Evolutionary conservation across 768 basidiomycete species (phyloP).

Genomic region (Termitomyces sp.): DNA sequence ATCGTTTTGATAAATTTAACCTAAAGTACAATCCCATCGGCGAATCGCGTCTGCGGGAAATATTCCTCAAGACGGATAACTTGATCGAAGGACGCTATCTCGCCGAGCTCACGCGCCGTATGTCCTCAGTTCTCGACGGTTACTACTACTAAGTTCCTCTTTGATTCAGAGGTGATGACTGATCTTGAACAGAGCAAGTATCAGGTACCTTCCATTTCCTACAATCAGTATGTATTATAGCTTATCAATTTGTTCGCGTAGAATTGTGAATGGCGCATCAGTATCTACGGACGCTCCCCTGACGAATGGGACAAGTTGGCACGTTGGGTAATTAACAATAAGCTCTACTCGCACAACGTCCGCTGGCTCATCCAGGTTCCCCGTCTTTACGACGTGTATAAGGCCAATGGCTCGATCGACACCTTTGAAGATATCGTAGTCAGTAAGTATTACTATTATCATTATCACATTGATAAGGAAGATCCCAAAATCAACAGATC

Average conservation of each 20-base stretch:
- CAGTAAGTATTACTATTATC: conserved; percentile 44
- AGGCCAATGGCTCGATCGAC: conserved; percentile 74
- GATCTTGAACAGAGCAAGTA: conserved; percentile 99
- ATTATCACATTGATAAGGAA: not conserved
- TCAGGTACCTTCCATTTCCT: conserved; percentile 51
- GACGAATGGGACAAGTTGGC: conserved; percentile 99
- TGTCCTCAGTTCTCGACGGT: conserved; percentile 1
- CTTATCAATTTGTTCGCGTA: too few species aligned
- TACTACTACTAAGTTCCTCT: not conserved
- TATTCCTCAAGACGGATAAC: conserved; percentile 98
- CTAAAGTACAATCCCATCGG: conserved; percentile 97
- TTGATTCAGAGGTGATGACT: conserved; percentile 83
- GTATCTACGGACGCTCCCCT: conserved; percentile 81
- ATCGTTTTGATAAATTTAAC: conserved; percentile 98
- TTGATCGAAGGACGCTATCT: conserved; percentile 89
- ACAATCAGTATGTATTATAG: not conserved
- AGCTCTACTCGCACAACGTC: conserved; percentile 94
- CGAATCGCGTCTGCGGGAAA: conserved; percentile 90
- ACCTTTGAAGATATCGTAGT: conserved; percentile 90
- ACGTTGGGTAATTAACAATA: conserved; percentile 93
- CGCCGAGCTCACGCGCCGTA: conserved; percentile 91
- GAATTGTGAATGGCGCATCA: conserved; percentile 97
- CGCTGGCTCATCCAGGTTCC: conserved; percentile 98
- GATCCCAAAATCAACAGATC: conserved; percentile 47
- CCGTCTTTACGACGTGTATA: conserved; percentile 93